Conservation (phyloP, 768 basidiomycete genomes). For the Leccinum aurantiacum region DNA sequence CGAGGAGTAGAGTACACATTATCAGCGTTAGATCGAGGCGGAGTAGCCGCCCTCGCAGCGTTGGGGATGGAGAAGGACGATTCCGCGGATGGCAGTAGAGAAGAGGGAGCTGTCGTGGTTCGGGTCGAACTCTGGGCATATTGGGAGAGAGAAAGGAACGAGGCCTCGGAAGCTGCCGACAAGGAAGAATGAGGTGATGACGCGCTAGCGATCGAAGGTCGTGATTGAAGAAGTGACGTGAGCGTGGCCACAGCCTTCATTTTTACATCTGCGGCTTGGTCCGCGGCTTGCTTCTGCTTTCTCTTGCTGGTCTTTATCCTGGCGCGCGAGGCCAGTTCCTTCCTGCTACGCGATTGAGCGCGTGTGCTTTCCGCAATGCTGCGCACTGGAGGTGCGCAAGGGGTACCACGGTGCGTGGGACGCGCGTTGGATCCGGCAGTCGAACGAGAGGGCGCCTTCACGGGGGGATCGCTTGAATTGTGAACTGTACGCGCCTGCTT, state of each 20-base stretch:
- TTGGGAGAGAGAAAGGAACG: constrained; percentile 59
- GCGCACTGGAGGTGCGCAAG: constrained; percentile 28
- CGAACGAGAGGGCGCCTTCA: constrained; percentile 46
- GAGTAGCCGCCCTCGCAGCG: constrained; percentile 32
- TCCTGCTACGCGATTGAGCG: constrained; percentile 43
- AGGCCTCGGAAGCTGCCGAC: constrained; percentile 67
- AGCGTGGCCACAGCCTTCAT: constrained; percentile 84
- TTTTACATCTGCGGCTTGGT: constrained; percentile 52
- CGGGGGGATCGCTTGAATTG: constrained; percentile 68
- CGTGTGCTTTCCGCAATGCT: constrained; percentile 49
- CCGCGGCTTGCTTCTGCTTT: constrained; percentile 44
- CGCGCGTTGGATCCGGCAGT: constrained; percentile 33
- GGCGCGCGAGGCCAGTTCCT: constrained; percentile 36
- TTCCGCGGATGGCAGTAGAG: constrained; percentile 40
- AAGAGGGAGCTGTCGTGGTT: constrained; percentile 42
- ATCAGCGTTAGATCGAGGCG: constrained; percentile 34
- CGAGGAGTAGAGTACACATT: constrained; percentile 47
- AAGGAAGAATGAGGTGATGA: constrained; percentile 73
- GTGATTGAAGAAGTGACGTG: constrained; percentile 67
- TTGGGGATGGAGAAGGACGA: constrained; percentile 35
- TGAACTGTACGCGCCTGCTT: constrained; percentile 80
- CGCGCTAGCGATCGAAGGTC: constrained; percentile 59
- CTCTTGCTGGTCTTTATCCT: constrained; percentile 48
- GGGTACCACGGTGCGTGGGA: constrained; percentile 17
- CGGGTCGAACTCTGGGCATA: constrained; percentile 69